Evolutionary conservation across 805 yeast genomes (phyloP), one percentile per base, ranked within the genome.

Genomic region (Monosporozyma servazzii): DNA sequence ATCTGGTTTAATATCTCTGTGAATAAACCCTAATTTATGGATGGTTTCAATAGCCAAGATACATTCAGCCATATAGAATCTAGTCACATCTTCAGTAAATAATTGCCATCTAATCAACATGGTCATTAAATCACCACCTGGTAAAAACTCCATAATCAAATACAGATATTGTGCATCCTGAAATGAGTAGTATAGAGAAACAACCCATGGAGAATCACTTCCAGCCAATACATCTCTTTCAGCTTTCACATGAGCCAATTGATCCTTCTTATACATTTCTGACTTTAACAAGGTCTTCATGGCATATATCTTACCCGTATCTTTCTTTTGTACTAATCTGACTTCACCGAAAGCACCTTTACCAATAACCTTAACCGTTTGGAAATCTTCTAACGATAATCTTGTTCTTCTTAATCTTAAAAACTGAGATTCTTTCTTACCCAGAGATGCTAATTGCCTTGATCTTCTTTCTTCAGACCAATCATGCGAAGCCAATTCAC

Each of bases 271-370:
- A 70, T 86, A 89, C 95, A 93, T 89, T 69, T 93, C 99, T 48
- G 86, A 78, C 69, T 88, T 93, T 64, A 84, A 76, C 62, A 85
- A 77, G 3, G 96, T 90, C 70, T 89, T 89, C 99, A 88, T 93
- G 47, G 96, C 96, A 72, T 82, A 89, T 36, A 86, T 90, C 69
- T 86, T 71, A 49, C 96, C 96, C 0, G 93, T 85, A 68, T 93
- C 99, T 49, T 74, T 76, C 73, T 90, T 91, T 64, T 93, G 97
- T 13, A 93, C 98, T 50, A 93, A 74, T 55, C 97, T 78, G 36
- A 93, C 99, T 64, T 89, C 97, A 55, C 99, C 99, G 72, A 93
- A 93, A 0, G 99, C 96, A 56, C 99, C 99, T 67, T 93, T 93
- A 48, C 99, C 99, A 57, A 81, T 79, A 42, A 79, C 96, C 69